These are phyloP conservation scores for Penicillium paneum DNA, from an alignment of 2,329 filamentous ascomycete genomes.

Conservation along the genomic window DNA sequence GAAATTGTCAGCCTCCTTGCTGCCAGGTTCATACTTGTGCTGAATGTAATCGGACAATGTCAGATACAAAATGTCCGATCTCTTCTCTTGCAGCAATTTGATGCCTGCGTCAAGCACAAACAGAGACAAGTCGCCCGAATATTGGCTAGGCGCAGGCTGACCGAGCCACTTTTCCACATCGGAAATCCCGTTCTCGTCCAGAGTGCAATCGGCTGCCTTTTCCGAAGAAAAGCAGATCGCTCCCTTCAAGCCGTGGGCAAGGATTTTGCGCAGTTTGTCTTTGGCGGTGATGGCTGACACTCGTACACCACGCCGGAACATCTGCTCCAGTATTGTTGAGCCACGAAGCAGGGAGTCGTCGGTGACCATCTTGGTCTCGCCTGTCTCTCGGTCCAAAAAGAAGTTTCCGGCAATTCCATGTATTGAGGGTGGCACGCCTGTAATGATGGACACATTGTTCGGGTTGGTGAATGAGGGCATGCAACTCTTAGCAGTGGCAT, in stretches of 20 bases:
- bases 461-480: slow-evolving; percentile 49
- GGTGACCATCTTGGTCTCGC: slow-evolving; percentile 42
- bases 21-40: slow-evolving; percentile 43
- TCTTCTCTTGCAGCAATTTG: slow-evolving; percentile 40
- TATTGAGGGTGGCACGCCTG: slow-evolving; percentile 38
- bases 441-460: slow-evolving; percentile 48
- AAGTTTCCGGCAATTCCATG: slow-evolving; percentile 48
- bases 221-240: slow-evolving; percentile 44
- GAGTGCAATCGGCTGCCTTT: slow-evolving; percentile 28
- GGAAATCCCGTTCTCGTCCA: slow-evolving; percentile 36
- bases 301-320: slow-evolving; percentile 40
- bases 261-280: slow-evolving; percentile 45
- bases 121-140: slow-evolving; percentile 45
- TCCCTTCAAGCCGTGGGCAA: slow-evolving; percentile 37
- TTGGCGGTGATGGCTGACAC: slow-evolving; percentile 47
- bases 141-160: slow-evolving; percentile 38
- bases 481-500: slow-evolving; percentile 37
- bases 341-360: slow-evolving; percentile 43
- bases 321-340: slow-evolving; percentile 43
- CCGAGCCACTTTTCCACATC: slow-evolving; percentile 41
- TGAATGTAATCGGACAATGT: slow-evolving; percentile 48
- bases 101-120: slow-evolving; percentile 46
- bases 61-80: slow-evolving; percentile 44
- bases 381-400: slow-evolving; percentile 42
- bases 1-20: slow-evolving; percentile 39